These are phyloP conservation scores for Calonectria pauciramosa DNA, from an alignment of 2,329 filamentous ascomycete species.

Conservation along the genomic window DNA sequence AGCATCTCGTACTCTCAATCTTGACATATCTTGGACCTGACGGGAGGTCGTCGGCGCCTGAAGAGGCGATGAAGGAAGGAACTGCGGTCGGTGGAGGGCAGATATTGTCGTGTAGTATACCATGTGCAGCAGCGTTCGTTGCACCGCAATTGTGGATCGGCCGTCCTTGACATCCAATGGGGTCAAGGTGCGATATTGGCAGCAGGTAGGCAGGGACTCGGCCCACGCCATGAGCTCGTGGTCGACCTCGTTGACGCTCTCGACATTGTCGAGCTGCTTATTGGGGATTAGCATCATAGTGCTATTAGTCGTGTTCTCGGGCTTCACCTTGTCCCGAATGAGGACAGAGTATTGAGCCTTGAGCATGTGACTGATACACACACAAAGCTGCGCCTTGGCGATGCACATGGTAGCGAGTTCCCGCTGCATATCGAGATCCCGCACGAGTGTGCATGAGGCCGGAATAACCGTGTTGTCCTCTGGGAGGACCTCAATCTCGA, in stretches of 20 bases:
- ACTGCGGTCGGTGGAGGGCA: conserved; percentile 91
- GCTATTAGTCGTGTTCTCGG: conserved; percentile 80
- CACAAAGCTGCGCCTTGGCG: conserved; percentile 89
- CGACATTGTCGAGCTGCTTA: conserved; percentile 85
- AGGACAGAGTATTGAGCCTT: conserved; percentile 93
- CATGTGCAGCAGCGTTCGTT: conserved; percentile 92
- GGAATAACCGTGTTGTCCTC: conserved; percentile 78
- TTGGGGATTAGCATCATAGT: conserved; percentile 94
- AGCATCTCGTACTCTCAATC: conserved; percentile 85
- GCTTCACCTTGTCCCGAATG: conserved; percentile 84
- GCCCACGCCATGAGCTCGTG: conserved; percentile 84
- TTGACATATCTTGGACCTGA: conserved; percentile 85
- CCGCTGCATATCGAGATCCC: conserved; percentile 79
- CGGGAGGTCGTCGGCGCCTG: conserved; percentile 67
- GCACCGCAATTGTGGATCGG: conserved; percentile 73
- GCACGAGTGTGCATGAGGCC: conserved; percentile 77
- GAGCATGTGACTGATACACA: conserved; percentile 90
- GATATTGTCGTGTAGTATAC: conserved; percentile 93
- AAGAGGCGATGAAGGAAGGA: conserved; percentile 79
- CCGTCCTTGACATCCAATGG: conserved; percentile 71
- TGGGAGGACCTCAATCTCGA: conserved; percentile 80
- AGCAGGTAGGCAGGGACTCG: conserved; percentile 77
- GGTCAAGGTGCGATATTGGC: conserved; percentile 73
- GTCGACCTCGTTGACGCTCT: conserved; percentile 84
- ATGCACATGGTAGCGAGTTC: conserved; percentile 91